A percentile compares a stretch with the other conserved stretches of the same genome.
These are phyloP conservation scores for Apiospora aurea DNA, from an alignment of 2,329 filamentous ascomycete genomes.

Conservation along the genomic window DNA sequence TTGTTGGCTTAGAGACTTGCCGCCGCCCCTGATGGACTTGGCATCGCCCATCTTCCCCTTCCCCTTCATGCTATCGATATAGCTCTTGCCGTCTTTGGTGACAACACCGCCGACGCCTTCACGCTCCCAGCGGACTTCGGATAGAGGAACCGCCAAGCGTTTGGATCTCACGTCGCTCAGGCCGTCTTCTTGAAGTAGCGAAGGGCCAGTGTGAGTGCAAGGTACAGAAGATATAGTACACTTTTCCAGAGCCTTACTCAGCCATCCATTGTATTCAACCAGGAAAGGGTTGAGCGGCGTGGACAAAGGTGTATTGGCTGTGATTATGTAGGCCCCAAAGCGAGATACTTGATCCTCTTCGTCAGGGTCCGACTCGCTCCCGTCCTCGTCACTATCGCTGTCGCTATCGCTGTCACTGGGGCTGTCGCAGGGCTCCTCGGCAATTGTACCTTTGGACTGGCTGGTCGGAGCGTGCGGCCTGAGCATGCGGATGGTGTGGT, in stretches of 20 bases:
- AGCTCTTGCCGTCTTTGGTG: constrained; percentile 67
- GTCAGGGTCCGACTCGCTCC: constrained; percentile 50
- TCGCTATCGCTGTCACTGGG: constrained; percentile 38
- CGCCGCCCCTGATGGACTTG: constrained; percentile 44
- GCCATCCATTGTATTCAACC: constrained; percentile 84
- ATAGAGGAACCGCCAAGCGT: constrained; percentile 85
- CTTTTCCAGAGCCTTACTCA: constrained; percentile 75
- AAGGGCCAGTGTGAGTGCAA: constrained; percentile 78
- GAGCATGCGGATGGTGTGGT: constrained; percentile 83
- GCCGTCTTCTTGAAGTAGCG: constrained; percentile 80
- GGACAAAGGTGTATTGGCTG: constrained; percentile 81
- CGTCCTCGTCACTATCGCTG: constrained; percentile 30
- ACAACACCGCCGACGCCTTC: constrained; percentile 72
- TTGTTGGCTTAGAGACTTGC: constrained; percentile 66
- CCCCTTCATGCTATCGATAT: constrained; percentile 60
- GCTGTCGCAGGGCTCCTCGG: constrained; percentile 29
- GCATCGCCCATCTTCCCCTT: constrained; percentile 50
- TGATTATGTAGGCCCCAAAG: constrained; percentile 83
- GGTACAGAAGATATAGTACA: constrained; percentile 76
- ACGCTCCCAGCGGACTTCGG: constrained; percentile 86
- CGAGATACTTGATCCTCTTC: constrained; percentile 69
- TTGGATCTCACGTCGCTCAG: constrained; percentile 75
- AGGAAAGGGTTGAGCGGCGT: constrained; percentile 83
- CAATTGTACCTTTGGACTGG: constrained; percentile 32
- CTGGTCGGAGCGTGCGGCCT: constrained; percentile 74